A percentile compares a stretch with the other conserved stretches of the same genome.
Evolutionary conservation across 352 stramenopile species (phyloP).

Genomic region (Pythium insidiosum): DNA sequence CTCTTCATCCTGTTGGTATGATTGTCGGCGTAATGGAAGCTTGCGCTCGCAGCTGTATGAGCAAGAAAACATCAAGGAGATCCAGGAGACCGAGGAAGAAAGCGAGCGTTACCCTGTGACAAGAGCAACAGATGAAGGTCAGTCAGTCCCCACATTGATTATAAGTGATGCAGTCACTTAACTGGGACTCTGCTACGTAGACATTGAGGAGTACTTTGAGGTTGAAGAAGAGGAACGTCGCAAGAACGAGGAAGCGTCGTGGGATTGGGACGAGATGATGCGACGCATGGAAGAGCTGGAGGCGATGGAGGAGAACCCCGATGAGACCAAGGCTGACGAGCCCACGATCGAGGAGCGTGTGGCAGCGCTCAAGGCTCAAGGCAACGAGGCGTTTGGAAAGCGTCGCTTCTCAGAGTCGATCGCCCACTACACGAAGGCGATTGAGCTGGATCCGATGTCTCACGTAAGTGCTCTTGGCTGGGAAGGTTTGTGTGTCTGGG

Average conservation of each 20-base stretch:
- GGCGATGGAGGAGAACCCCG: conserved; percentile 32
- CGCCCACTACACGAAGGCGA: conserved; percentile 85
- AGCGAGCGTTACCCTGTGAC: conserved; percentile 37
- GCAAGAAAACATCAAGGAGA: conserved; percentile 78
- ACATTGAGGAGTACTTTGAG: conserved; percentile 79
- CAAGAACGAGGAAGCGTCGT: conserved; percentile 49
- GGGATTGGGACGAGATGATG: conserved; percentile 85
- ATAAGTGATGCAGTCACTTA: not conserved
- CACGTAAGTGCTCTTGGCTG: conserved; percentile 31
- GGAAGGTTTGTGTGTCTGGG: too few relatives aligned
- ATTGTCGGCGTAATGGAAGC: too few relatives aligned
- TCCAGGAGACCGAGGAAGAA: conserved; percentile 75
- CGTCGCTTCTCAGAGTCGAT: conserved; percentile 72
- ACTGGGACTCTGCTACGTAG: conserved; percentile 13
- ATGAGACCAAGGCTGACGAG: conserved; percentile 24
- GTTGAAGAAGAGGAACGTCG: conserved; percentile 71
- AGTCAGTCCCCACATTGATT: not conserved
- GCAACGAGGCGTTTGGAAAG: conserved; percentile 70
- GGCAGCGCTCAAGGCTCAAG: conserved; percentile 56
- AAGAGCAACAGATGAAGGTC: conserved; percentile 54
- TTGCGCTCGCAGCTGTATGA: conserved; percentile 52
- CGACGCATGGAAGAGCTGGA: conserved; percentile 81
- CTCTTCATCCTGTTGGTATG: not conserved
- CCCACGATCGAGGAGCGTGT: conserved; percentile 21
- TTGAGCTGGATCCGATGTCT: conserved; percentile 57